Percentiles rank a stretch among this genome's conserved stretches.
These are phyloP conservation scores for Wickerhamiella australiensis DNA, from an alignment of 805 yeast genomes.

Conservation along the genomic window DNA sequence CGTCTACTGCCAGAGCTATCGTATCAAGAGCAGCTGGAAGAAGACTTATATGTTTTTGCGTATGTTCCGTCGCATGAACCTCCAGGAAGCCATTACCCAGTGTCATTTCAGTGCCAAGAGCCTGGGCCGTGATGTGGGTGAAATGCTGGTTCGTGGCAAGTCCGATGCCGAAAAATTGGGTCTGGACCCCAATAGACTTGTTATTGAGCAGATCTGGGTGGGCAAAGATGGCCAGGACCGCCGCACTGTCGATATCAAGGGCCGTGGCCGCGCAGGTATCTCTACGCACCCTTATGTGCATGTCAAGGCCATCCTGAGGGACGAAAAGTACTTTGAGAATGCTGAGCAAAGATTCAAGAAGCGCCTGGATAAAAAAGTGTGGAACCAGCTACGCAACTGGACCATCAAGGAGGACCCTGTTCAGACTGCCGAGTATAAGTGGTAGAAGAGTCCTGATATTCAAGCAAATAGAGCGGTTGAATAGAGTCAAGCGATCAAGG, in stretches of 20 bases:
- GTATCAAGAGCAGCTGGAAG: constrained; percentile 80
- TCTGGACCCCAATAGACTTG: constrained; percentile 48
- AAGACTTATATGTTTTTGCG: constrained; percentile 74
- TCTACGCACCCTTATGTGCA: constrained; percentile 68
- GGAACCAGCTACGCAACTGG: constrained; percentile 29
- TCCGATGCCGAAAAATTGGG: constrained; percentile 53
- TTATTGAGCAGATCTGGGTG: constrained; percentile 74
- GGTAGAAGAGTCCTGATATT: constrained; percentile 25
- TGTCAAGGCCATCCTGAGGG: constrained; percentile 62
- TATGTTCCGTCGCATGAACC: constrained; percentile 56
- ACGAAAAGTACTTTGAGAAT: constrained; percentile 48
- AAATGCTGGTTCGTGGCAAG: constrained; percentile 58
- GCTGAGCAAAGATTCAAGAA: constrained; percentile 36
- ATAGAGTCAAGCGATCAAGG: too few relatives aligned
- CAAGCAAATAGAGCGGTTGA: too few relatives aligned
- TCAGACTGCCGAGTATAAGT: constrained; percentile 27
- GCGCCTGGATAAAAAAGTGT: constrained; percentile 40
- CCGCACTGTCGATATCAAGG: constrained; percentile 67
- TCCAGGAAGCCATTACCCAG: constrained; percentile 77
- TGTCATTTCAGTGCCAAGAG: constrained; percentile 77
- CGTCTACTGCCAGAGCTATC: constrained; percentile 63
- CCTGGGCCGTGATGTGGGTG: constrained; percentile 67
- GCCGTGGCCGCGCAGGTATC: constrained; percentile 81
- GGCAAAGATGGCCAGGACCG: constrained; percentile 75
- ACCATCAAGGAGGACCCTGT: constrained; percentile 31